A percentile compares a stretch with the other conserved stretches of the same genome.
phyloP scores from a whole-genome alignment of 306 rosid genomes.

The Lathyrus sativus region DNA sequence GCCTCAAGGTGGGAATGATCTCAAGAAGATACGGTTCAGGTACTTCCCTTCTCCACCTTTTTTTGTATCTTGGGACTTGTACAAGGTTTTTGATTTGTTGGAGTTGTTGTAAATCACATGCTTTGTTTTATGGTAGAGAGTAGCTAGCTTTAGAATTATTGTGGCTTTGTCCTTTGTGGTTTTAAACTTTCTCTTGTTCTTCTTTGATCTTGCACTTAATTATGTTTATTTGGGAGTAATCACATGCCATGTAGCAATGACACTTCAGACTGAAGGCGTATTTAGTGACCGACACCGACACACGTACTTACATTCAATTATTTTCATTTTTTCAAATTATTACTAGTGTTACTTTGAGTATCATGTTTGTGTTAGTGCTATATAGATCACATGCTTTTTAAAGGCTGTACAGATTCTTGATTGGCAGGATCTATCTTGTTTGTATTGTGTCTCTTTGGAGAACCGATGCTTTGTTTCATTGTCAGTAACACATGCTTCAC shows the following conservation, averaged over 20 bases:
- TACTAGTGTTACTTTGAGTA: neutral
- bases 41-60: conserved; percentile 41
- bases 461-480: conserved; percentile 44
- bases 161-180: conserved; percentile 49
- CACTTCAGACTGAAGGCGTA: neutral
- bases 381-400: conserved; percentile 46
- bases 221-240: conserved; percentile 46
- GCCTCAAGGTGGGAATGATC: conserved; percentile 94
- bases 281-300: neutral
- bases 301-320: neutral
- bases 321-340: neutral
- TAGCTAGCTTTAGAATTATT: conserved; percentile 35
- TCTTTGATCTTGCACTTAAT: conserved; percentile 44
- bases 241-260: conserved; percentile 27
- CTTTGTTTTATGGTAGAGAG: conserved; percentile 44
- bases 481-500: conserved; percentile 43
- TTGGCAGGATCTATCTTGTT: conserved; percentile 49
- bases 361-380: conserved; percentile 24
- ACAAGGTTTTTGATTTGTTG: conserved; percentile 41
- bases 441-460: conserved; percentile 41
- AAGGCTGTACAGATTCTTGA: conserved; percentile 45
- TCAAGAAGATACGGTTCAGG: conserved; percentile 96
- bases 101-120: conserved; percentile 46
- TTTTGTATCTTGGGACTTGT: conserved; percentile 39
- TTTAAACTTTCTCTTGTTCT: conserved; percentile 43